Evolutionary conservation across 2,329 filamentous ascomycete species (phyloP), one percentile per base, ranked within the genome.

Genomic region (Fonsecaea pedrosoi): DNA sequence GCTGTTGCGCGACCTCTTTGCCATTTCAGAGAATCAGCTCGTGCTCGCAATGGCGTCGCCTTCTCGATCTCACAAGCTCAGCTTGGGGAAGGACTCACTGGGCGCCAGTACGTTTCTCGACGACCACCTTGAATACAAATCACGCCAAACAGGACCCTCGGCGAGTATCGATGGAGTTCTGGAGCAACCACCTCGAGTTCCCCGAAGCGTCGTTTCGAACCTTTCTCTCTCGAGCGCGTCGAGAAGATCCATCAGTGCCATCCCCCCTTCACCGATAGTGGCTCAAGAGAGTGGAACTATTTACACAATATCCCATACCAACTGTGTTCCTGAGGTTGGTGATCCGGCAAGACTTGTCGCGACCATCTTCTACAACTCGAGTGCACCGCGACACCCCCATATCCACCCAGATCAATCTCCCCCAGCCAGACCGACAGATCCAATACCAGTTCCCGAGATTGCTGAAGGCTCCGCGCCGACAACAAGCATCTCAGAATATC

Each of bases 401-500:
- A 75, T 80, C 38, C 83, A 85, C 69, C 80, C 83, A 62, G 82
- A 84, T 70, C 77, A 79, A 34, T 79, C 81, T 0, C 76, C 78
- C 15, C 76, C 78, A 62, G 69, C 71, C 25, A 62, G 67, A 2
- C 67, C 76, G 15, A 79, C 78, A 38, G 78, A 82, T 64, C 74
- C 73, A 45, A 74, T 81, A 18, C 81, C 79, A 4, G 73, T 77
- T 15, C 80, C 80, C 21, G 74, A 74, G 48, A 77, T 82, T 25
- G 79, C 77, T 9, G 75, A 77, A 62, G 83, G 83, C 61, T 82
- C 80, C 34, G 82, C 82, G 1, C 84, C 83, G 10, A 84, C 83
- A 30, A 76, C 81, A 48, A 82, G 84, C 67, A 78, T 86, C 45
- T 79, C 80, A 63, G 82, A 83, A 70, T 82, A 85, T 69, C 84